A percentile compares a stretch with the other conserved stretches of the same genome.
Conservation (phyloP, 305 asterid genomes). For the Ilex paraguariensis region DNA sequence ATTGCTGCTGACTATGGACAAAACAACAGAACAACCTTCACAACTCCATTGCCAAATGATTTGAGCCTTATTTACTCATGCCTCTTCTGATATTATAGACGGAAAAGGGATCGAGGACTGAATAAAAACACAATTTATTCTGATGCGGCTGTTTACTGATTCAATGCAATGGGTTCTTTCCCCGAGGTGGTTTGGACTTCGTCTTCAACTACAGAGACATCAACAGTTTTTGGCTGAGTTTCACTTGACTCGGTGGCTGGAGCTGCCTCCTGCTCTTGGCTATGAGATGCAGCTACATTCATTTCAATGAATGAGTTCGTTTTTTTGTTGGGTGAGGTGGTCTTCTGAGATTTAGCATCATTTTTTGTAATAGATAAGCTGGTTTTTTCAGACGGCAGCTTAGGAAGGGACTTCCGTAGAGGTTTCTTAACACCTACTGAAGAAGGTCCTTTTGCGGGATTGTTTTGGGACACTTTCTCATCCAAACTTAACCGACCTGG, state of each 20-base stretch:
- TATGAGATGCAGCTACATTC: constrained; percentile 22
- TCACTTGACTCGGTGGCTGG: constrained; percentile 21
- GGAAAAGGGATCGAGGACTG: neutral
- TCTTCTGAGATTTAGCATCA: constrained; percentile 26
- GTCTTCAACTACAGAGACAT: constrained; percentile 7
- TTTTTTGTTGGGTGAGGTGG: constrained; percentile 24
- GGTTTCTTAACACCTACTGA: constrained; percentile 52
- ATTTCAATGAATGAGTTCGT: constrained; percentile 19
- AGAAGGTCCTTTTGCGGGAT: constrained; percentile 29
- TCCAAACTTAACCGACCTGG: constrained; percentile 70
- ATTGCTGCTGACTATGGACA: constrained; percentile 30
- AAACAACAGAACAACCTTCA: constrained; percentile 27
- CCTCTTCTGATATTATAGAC: constrained; percentile 23
- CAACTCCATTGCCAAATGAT: constrained; percentile 26
- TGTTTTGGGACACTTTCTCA: constrained; percentile 41
- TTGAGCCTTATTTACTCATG: constrained; percentile 19
- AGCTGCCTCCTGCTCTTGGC: constrained; percentile 19
- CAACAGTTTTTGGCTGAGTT: constrained; percentile 11
- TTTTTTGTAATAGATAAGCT: constrained; percentile 41
- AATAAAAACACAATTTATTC: neutral
- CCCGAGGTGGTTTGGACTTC: constrained; percentile 1
- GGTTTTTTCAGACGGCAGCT: constrained; percentile 63
- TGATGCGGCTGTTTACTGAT: constrained; percentile 14
- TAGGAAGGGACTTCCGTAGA: constrained; percentile 75
- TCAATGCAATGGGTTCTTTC: constrained; percentile 37